Evolutionary conservation across 1,284 basidiomycete genomes (phyloP).

Genomic region (Rhodotorula mucilaginosa): DNA sequence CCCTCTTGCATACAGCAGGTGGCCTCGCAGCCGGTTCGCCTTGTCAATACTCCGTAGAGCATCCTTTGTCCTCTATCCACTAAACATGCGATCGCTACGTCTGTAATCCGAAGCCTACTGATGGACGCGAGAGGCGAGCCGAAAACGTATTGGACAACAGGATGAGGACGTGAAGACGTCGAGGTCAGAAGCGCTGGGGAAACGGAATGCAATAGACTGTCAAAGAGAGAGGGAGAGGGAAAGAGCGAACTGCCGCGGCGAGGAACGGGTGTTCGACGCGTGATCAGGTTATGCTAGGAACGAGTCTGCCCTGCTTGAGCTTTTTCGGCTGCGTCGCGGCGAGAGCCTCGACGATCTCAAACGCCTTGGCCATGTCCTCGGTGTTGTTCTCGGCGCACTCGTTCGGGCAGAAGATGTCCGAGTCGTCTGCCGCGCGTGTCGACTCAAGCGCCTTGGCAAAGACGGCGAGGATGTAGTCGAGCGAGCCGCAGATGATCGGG

Average conservation of each 20-base stretch:
- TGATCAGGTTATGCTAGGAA: slow-evolving; percentile 13
- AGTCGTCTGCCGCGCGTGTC: slow-evolving; percentile 40
- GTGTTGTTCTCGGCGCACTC: background rate
- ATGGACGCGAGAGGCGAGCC: background rate
- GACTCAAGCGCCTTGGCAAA: slow-evolving; percentile 75
- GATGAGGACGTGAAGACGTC: background rate
- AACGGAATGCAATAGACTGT: background rate
- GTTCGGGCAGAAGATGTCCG: slow-evolving; percentile 1
- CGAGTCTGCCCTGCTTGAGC: slow-evolving; percentile 34
- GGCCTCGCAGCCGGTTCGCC: too few relatives aligned
- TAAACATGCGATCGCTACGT: too few relatives aligned
- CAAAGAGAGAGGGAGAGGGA: background rate
- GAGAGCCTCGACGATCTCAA: slow-evolving; percentile 56
- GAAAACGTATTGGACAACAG: background rate
- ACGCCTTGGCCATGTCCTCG: slow-evolving; percentile 27
- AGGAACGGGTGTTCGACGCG: background rate
- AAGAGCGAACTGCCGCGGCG: background rate
- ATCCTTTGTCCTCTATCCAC: too few relatives aligned
- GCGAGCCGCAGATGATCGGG: slow-evolving; percentile 62
- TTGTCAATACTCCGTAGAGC: too few relatives aligned
- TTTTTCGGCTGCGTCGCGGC: slow-evolving; percentile 30
- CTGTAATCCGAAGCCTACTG: too few relatives aligned
- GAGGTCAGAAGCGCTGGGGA: background rate
- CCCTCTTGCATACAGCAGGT: too few relatives aligned
- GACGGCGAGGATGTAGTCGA: slow-evolving; percentile 77